phyloP scores from a whole-genome alignment of 2,329 filamentous ascomycete genomes.

The Ascochyta pisi region DNA sequence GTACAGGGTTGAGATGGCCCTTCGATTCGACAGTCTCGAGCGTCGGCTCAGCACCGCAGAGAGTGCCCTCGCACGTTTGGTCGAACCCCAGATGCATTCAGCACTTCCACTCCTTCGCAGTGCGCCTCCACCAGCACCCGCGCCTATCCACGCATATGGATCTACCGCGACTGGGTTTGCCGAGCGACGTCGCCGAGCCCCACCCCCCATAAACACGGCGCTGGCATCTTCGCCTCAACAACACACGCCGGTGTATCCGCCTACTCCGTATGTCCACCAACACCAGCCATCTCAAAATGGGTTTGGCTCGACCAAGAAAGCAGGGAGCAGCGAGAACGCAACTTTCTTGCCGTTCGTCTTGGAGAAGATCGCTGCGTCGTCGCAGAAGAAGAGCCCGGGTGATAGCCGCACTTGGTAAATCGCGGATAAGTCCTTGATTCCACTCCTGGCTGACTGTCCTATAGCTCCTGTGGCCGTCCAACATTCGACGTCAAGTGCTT shows the following conservation, averaged over 20 bases:
- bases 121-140: not conserved
- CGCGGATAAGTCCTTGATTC: not conserved
- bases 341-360: not conserved
- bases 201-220: not conserved
- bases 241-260: not conserved
- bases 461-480: slow-evolving; percentile 2
- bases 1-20: not conserved
- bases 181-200: not conserved
- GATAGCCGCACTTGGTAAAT: not conserved
- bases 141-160: not conserved
- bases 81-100: not conserved
- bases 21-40: slow-evolving; percentile 1
- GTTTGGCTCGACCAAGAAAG: not conserved
- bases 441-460: not conserved
- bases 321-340: not conserved
- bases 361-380: not conserved
- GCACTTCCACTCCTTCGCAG: not conserved
- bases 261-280: not conserved
- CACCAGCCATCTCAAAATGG: not conserved
- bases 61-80: not conserved
- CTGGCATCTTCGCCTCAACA: not conserved
- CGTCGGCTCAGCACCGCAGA: not conserved
- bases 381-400: not conserved
- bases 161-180: not conserved
- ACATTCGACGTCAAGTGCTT: slow-evolving; percentile 7